phyloP scores from a whole-genome alignment of 768 basidiomycete species.

The Lentinula sp. region DNA sequence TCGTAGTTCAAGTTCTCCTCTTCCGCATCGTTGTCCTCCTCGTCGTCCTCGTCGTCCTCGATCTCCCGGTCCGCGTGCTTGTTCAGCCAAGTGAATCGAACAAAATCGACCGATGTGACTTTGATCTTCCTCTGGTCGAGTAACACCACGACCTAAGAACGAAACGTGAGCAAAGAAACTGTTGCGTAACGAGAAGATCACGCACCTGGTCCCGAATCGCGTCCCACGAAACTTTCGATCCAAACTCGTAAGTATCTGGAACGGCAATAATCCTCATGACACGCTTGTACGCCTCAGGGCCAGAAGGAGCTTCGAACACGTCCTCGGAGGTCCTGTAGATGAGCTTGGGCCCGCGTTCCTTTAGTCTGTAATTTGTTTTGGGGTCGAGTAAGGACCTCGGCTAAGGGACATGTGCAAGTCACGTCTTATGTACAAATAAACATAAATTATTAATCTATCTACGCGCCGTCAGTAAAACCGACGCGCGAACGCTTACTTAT shows the following conservation, averaged over 20 bases:
- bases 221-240: conserved; percentile 14
- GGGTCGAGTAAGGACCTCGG: too few species aligned
- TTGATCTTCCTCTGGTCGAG: conserved; percentile 14
- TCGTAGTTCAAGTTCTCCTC: not conserved
- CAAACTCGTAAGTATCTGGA: conserved; percentile 13
- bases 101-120: conserved; percentile 13
- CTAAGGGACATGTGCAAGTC: too few species aligned
- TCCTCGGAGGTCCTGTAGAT: conserved; percentile 23
- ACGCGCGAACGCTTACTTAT: too few species aligned
- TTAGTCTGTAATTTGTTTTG: too few species aligned
- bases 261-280: conserved; percentile 18
- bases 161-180: conserved; percentile 17
- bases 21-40: not conserved
- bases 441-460: too few species aligned
- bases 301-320: conserved; percentile 16
- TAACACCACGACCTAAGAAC: conserved; percentile 15
- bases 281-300: conserved; percentile 18
- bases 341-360: conserved; percentile 19
- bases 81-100: conserved; percentile 14
- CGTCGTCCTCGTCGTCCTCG: conserved; percentile 3
- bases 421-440: too few species aligned
- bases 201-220: conserved; percentile 17
- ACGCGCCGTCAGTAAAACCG: too few species aligned
- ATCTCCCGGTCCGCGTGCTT: conserved; percentile 10
- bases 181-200: conserved; percentile 17